These are phyloP conservation scores for Sphaerosporella brunnea DNA, from an alignment of 495 filamentous ascomycete species.

Conservation along the genomic window DNA sequence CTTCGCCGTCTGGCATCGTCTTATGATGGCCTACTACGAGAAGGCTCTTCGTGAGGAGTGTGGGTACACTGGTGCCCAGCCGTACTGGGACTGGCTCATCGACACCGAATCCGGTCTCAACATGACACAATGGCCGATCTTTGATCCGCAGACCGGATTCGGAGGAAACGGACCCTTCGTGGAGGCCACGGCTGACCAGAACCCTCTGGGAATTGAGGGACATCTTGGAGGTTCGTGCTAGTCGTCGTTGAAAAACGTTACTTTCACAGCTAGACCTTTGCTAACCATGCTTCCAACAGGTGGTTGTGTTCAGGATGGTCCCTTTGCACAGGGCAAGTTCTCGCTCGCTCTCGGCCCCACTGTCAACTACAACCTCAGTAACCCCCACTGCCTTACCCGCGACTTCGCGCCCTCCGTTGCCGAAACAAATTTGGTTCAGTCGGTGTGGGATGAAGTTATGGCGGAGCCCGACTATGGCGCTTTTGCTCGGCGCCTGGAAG, in stretches of 20 bases:
- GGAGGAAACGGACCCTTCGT: constrained; percentile 39
- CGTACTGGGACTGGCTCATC: constrained; percentile 24
- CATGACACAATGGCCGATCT: constrained; percentile 42
- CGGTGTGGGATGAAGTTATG: constrained; percentile 11
- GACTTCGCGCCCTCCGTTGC: constrained; percentile 39
- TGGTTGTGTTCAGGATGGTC: constrained; percentile 17
- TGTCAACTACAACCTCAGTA: constrained; percentile 17
- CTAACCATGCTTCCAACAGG: constrained; percentile 6
- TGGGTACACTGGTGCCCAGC: constrained; percentile 43
- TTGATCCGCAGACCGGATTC: constrained; percentile 45
- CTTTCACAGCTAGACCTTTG: no score
- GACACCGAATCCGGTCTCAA: constrained; percentile 27
- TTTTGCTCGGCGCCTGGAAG: constrained; percentile 39
- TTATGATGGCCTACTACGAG: constrained; percentile 47
- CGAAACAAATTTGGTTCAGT: constrained; percentile 1
- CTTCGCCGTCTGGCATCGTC: constrained; percentile 56
- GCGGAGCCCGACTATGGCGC: constrained; percentile 30
- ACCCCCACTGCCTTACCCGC: constrained; percentile 45
- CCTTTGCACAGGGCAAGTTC: constrained; percentile 11
- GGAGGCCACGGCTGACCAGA: background rate
- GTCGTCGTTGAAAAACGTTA: no score
- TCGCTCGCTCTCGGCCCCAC: constrained; percentile 12
- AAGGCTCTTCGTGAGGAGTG: constrained; percentile 41
- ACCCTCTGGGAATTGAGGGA: no score
- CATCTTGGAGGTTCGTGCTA: no score